These are phyloP conservation scores for Dothistroma pini DNA, from an alignment of 2,329 filamentous ascomycete genomes.

Conservation along the genomic window DNA sequence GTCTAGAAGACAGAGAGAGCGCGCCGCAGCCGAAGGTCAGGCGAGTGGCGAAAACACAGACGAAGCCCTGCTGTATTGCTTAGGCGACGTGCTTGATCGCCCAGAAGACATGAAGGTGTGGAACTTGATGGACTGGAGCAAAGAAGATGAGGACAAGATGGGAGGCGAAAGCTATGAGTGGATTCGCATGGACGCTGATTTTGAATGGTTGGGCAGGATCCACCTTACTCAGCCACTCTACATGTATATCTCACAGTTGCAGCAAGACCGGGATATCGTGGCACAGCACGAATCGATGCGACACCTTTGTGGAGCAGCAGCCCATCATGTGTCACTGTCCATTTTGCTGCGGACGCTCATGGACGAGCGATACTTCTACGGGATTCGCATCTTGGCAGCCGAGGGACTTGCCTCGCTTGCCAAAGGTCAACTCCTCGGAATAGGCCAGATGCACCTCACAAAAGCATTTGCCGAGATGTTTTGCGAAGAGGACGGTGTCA, in stretches of 20 bases:
- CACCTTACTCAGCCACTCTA: conserved; percentile 81
- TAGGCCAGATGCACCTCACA: conserved; percentile 79
- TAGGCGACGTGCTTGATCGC: conserved; percentile 84
- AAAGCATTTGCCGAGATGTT: conserved; percentile 86
- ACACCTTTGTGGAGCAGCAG: conserved; percentile 39
- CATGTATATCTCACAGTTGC: conserved; percentile 96
- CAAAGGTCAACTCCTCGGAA: conserved; percentile 58
- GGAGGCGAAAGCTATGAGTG: conserved; percentile 96
- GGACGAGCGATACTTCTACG: conserved; percentile 89
- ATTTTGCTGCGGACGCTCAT: conserved; percentile 86
- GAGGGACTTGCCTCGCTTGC: conserved; percentile 70
- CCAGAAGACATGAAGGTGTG: conserved; percentile 79
- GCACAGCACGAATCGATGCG: conserved; percentile 61
- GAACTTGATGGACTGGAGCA: conserved; percentile 83
- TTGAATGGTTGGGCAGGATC: conserved; percentile 93
- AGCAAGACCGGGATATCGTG: conserved; percentile 94
- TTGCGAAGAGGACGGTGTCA: conserved; percentile 61
- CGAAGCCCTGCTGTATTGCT: conserved; percentile 81
- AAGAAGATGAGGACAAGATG: conserved; percentile 86
- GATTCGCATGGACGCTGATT: conserved; percentile 97
- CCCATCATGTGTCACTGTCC: conserved; percentile 79
- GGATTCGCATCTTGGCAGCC: conserved; percentile 82
- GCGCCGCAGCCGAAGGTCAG: conserved; percentile 63
- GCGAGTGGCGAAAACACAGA: conserved; percentile 53
- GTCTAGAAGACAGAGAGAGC: conserved; percentile 76